These are phyloP conservation scores for Musa beccarii DNA, from an alignment of 176 grass and related monocot species.

Conservation along the genomic window DNA sequence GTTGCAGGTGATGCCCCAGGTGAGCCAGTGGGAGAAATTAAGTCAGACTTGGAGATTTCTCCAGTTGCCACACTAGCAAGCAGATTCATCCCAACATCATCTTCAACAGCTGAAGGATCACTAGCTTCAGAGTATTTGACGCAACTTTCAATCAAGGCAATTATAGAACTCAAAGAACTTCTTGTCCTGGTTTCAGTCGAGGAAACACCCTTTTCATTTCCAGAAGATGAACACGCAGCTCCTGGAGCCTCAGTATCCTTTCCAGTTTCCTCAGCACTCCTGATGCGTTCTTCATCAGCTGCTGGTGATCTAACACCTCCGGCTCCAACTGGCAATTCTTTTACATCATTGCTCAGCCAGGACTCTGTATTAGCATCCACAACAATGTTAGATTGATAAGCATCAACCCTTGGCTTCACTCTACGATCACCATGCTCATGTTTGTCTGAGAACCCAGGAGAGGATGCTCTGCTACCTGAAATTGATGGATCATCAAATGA, in stretches of 20 bases:
- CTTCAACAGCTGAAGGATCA: slow-evolving; percentile 47
- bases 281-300: slow-evolving; percentile 44
- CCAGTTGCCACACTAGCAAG: slow-evolving; percentile 86
- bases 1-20: slow-evolving; percentile 29
- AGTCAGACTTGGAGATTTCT: slow-evolving; percentile 85
- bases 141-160: slow-evolving; percentile 76
- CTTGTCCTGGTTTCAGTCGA: slow-evolving; percentile 27
- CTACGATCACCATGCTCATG: slow-evolving; percentile 56
- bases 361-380: slow-evolving; percentile 43
- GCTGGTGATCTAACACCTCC: slow-evolving; percentile 42
- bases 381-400: slow-evolving; percentile 27
- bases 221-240: slow-evolving; percentile 32
- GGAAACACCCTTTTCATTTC: slow-evolving; percentile 39
- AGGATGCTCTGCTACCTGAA: slow-evolving; percentile 43
- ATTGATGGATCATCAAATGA: slow-evolving; percentile 56
- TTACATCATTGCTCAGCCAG: slow-evolving; percentile 52
- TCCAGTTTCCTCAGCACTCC: slow-evolving; percentile 31
- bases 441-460: slow-evolving; percentile 51
- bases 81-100: slow-evolving; percentile 87
- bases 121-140: slow-evolving; percentile 58
- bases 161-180: slow-evolving; percentile 76
- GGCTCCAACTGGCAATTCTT: slow-evolving; percentile 27
- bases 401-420: slow-evolving; percentile 55
- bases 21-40: slow-evolving; percentile 47
- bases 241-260: slow-evolving; percentile 32